Evolutionary conservation across 306 rosid genomes (phyloP), one percentile per base, ranked within the genome.

Genomic region (Echinosophora koreensis): DNA sequence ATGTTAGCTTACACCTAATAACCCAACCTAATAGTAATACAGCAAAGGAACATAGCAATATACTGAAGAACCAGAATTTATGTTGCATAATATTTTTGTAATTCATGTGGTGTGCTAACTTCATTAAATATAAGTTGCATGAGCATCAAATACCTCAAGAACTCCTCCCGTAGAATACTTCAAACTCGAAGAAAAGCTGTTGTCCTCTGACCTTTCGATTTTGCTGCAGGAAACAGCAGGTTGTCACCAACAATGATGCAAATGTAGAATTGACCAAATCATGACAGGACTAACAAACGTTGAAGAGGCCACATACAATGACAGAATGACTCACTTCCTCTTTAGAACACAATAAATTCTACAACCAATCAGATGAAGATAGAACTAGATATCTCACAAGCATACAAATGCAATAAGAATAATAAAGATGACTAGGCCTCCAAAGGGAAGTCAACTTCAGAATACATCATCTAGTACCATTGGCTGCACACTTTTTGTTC

Each of bases 121-220:
- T n/a, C 56, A 15, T 51, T 1, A 5, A 51, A n/a, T 8, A 51
- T n/a, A 51, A n/a, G 56, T 51, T 51, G 8, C 2, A 15, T n/a
- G 15, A 49, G 17, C 16, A 5, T 49, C 17, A 3, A 70, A 52
- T 85, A 95, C 99, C 96, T 95, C 99, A 50, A 94, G 97, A 80
- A 95, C 98, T 66, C 99, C 99, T 81, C 97, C 97, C 1, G 88
- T 92, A 14, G 99, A 91, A 89, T 95, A 91, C 85, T 95, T 95
- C 56, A 68, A 77, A 92, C 99, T 63, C 92, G 92, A 79, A 95
- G 89, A 89, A 92, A 95, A 74, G 97, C 96, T 65, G 89, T 83
- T 42, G 93, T 85, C 57, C 82, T 84, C 81, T 88, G 92, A 44
- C 88, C 98, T 73, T 95, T 88, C 11, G 87, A 67, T 74, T 89